Base-by-base conservation (phyloP, 805 yeast species). In the Maudiozyma pseudohumilis region DNA sequence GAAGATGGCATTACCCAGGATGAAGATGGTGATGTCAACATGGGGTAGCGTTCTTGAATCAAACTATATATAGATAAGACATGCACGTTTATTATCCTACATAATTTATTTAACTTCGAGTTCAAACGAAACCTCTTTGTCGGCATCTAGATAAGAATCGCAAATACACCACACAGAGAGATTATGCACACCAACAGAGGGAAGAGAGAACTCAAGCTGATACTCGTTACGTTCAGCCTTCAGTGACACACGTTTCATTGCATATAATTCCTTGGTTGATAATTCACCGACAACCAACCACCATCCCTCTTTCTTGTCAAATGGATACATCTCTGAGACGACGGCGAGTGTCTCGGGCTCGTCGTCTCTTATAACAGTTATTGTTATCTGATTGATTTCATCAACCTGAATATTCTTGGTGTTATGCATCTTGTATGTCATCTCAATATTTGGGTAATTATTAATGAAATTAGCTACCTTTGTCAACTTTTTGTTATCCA, bases 91-190 rank as follows among this genome's bases (percentile, higher is more conserved):
- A 18, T 5, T 29, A 19, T 29, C 18, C 12, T 6, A 15, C 34
- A 29, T 11, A 31, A n/a, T 10, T 21, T 21, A 31, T n/a, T 21
- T 15, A 21, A 69, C 76, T 4, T 69, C 64, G 3, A 78, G 52
- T 19, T 68, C 72, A 34, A 81, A 64, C 9, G 65, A 56, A 18
- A 78, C 70, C 60, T 89, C 95, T 56, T 83, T 84, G 55, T 89
- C 98, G 2, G 87, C 94, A 53, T 88, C 97, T n/a, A 85, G 52
- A 50, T 88, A 89, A 0, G 94, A 79, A 51, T 88, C 96, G 61
- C 96, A 82, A 55, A 88, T 73, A 52, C 89, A 77, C 94, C 94
- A 88, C 1, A 86, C 63, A 0, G 77, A 72, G 19, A 88, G 59
- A 13, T 68, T 53, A 39, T 79, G 82, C 5, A 64, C 54, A 0